phyloP scores from a whole-genome alignment of 1,139 yeast genomes.

The Saccharomyces hybrid region DNA sequence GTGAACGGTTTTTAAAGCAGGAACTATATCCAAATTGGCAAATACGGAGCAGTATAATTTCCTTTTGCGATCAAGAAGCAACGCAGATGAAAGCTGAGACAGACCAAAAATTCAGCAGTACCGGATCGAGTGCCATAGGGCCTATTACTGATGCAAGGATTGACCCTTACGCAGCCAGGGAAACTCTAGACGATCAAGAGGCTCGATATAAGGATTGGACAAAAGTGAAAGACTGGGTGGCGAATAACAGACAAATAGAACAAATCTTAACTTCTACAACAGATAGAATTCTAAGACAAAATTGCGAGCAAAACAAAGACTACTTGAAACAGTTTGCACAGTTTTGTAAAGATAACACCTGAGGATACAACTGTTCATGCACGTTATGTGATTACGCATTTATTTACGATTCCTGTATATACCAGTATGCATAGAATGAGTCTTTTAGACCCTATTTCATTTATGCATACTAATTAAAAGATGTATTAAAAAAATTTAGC shows the following conservation, averaged over 20 bases:
- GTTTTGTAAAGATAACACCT: conserved; percentile 4
- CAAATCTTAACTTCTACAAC: conserved; percentile 35
- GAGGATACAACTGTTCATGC: background rate
- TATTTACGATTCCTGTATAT: background rate
- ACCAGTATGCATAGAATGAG: background rate
- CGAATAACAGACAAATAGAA: conserved; percentile 38
- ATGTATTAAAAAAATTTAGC: no score
- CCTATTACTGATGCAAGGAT: conserved; percentile 30
- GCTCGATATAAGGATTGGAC: conserved; percentile 27
- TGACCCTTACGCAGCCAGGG: conserved; percentile 43
- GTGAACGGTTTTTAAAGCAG: conserved; percentile 30
- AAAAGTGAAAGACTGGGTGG: conserved; percentile 32
- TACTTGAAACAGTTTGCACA: conserved; percentile 22
- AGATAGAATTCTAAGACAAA: conserved; percentile 31
- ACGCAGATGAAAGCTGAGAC: conserved; percentile 26
- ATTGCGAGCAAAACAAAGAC: conserved; percentile 32
- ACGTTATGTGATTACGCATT: no score
- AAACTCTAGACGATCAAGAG: conserved; percentile 28
- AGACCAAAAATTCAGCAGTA: conserved; percentile 10
- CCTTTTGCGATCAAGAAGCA: conserved; percentile 35
- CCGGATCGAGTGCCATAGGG: conserved; percentile 8
- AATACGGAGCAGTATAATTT: conserved; percentile 33
- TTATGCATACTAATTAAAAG: no score
- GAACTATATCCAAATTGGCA: conserved; percentile 40
- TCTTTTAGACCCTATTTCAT: no score